These are phyloP conservation scores for Cylindrodendrum hubeiense DNA, from an alignment of 2,329 filamentous ascomycete species.

Conservation along the genomic window DNA sequence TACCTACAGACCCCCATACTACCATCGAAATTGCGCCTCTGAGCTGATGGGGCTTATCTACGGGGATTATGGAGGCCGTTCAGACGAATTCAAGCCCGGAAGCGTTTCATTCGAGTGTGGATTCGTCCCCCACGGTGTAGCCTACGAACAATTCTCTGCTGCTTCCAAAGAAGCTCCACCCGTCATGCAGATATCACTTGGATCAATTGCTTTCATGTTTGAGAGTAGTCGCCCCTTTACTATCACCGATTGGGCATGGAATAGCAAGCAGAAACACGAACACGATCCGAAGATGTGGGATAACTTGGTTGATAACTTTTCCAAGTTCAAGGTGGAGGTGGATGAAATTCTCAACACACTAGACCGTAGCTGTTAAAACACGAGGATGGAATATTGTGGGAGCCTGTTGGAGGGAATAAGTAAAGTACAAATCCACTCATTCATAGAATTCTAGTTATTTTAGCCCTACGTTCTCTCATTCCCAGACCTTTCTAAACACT, in stretches of 20 bases:
- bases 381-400: no score
- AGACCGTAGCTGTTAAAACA: no score
- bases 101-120: conserved; percentile 33
- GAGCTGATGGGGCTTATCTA: conserved; percentile 68
- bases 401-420: no score
- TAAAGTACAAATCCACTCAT: no score
- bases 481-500: no score
- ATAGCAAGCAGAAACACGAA: conserved; percentile 21
- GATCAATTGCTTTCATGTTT: conserved; percentile 27
- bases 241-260: conserved; percentile 28
- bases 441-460: no score
- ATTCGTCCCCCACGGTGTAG: conserved; percentile 33
- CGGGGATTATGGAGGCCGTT: conserved; percentile 46
- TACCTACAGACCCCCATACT: conserved; percentile 75
- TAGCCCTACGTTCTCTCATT: no score
- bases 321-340: conserved; percentile 25
- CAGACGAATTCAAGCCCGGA: conserved; percentile 31
- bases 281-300: conserved; percentile 33
- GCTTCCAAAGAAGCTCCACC: conserved; percentile 23
- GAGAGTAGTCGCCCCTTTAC: conserved; percentile 28
- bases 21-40: conserved; percentile 70
- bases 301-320: conserved; percentile 27
- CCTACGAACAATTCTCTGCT: conserved; percentile 27
- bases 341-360: conserved; percentile 4
- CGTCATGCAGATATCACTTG: conserved; percentile 19